phyloP scores from a whole-genome alignment of 495 filamentous ascomycete species.

The Neurospora sp. region DNA sequence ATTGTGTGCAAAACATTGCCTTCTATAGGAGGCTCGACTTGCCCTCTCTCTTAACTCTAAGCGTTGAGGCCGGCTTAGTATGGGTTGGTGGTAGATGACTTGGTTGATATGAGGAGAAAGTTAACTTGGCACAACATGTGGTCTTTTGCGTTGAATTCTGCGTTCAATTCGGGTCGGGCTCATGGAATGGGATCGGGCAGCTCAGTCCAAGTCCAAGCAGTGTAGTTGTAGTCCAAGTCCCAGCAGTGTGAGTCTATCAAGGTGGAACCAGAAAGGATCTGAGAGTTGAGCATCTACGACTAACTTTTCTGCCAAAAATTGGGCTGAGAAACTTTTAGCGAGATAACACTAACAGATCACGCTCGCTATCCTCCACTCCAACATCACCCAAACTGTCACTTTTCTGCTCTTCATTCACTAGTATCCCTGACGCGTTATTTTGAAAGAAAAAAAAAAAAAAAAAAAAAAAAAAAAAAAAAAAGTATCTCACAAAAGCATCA shows the following conservation, averaged over 20 bases:
- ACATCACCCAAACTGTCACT: background rate
- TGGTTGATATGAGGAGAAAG: too few relatives aligned
- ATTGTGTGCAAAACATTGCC: too few relatives aligned
- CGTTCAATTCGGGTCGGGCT: too few relatives aligned
- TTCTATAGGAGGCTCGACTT: too few relatives aligned
- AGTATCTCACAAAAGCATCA: background rate
- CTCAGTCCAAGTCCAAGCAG: too few relatives aligned
- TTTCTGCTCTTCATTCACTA: background rate
- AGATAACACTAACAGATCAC: background rate
- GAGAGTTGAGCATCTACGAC: background rate
- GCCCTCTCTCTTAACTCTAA: too few relatives aligned
- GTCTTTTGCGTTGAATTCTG: too few relatives aligned
- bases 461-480: background rate
- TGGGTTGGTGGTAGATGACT: too few relatives aligned
- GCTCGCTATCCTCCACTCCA: background rate
- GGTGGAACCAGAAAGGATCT: background rate
- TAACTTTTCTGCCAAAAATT: background rate
- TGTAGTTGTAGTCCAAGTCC: too few relatives aligned
- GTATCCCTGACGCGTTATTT: background rate
- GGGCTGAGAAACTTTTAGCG: background rate
- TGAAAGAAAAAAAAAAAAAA: background rate
- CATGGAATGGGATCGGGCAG: too few relatives aligned
- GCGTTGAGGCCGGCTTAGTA: too few relatives aligned
- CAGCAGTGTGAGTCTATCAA: background rate
- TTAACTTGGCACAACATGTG: too few relatives aligned